Base-by-base conservation (phyloP, 139 green algal species). In the Desmodesmus armatus region DNA sequence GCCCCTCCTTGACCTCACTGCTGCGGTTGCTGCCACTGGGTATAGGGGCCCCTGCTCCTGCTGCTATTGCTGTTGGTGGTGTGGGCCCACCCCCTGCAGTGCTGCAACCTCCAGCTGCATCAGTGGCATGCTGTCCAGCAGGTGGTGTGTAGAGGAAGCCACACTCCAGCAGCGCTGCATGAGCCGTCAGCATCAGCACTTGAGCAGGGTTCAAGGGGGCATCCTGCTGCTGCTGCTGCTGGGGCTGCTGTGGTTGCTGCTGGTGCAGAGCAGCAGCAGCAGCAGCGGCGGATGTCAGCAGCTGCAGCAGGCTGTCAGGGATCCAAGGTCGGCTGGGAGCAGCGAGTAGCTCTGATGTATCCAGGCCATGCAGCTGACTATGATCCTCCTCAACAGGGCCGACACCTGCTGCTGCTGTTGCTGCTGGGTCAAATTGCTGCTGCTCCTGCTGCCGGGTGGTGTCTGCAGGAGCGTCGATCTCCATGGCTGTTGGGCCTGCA, bases 91-190 rank as follows among this genome's bases (percentile, higher is more conserved):
- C 5, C 60, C 60, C 65, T 27, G 65, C 65, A 21, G 65, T 31
- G 21, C 31, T 43, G 35, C 29, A 66, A 27, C 27, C 9, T 3
- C 2, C 43, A 83, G 31, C 43, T 62, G 40, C 51, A 83, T 25
- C 31, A 17, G 0, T 37, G 25, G 49, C 73, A 19, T 3, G 19
- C 19, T n/a, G n/a, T 40, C 5, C 78, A 33, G 23, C 65, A 13
- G 27, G 6, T 33, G 5, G 65, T 4, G 25, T 7, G 25, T 5
- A 87, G n/a, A n/a, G n/a, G n/a, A n/a, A 79, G n/a, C 89, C 88
- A 35, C 51, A 87, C 49, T 92, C 88, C 55, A 91, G 60, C 87
- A 92, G 88, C 0, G 83, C 87, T 29, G 89, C 89, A 58, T 92
- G 89, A 4, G 81, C 74, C 27, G 86, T 53, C n/a, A 92, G 76